Evolutionary conservation across 2,329 filamentous ascomycete species (phyloP).

Genomic region (Dissoconium aciculare): DNA sequence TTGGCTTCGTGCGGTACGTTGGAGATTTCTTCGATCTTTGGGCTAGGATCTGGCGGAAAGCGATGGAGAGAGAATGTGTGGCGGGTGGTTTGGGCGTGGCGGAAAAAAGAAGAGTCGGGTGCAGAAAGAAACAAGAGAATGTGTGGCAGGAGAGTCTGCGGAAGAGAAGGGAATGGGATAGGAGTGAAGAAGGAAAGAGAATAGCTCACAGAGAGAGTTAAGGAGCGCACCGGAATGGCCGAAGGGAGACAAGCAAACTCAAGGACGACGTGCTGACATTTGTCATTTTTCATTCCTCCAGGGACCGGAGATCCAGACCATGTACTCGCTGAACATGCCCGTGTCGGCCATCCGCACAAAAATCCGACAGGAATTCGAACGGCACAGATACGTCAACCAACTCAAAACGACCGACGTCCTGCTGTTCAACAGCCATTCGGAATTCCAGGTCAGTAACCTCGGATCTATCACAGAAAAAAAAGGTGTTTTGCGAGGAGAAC

Average conservation of each 20-base stretch:
- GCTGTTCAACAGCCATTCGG: constrained; percentile 76
- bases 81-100: not conserved
- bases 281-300: constrained; percentile 30
- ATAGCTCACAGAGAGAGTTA: constrained; percentile 5
- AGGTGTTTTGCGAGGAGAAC: not conserved
- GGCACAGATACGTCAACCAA: constrained; percentile 85
- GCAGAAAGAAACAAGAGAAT: not conserved
- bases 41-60: too few relatives aligned
- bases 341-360: constrained; percentile 80
- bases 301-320: constrained; percentile 92
- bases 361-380: constrained; percentile 92
- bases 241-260: too few relatives aligned
- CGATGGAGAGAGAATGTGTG: constrained; percentile 1
- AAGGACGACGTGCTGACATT: too few relatives aligned
- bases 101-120: not conserved
- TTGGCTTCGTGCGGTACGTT: constrained; percentile 89
- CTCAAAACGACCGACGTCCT: constrained; percentile 77
- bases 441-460: constrained; percentile 66
- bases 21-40: constrained; percentile 3
- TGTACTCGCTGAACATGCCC: constrained; percentile 88
- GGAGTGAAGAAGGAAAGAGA: constrained; percentile 1
- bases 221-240: constrained; percentile 3
- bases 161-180: not conserved
- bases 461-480: not conserved
- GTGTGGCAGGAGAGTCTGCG: not conserved